Base-by-base conservation (phyloP, 1,139 yeast genomes). In the Petasospora rhodanensis region DNA sequence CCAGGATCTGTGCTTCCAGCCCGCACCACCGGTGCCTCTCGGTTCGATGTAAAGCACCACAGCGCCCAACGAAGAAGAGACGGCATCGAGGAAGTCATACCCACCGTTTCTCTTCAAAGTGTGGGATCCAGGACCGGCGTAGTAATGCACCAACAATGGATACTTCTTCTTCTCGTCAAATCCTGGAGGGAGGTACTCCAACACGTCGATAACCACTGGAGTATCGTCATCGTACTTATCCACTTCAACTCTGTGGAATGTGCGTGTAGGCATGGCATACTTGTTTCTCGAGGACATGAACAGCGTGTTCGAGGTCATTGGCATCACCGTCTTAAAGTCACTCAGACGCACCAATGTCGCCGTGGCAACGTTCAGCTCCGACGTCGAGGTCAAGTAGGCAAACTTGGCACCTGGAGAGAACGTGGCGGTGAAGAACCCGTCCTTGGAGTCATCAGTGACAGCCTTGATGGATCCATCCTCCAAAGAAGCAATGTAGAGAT, bases 41-140 rank as follows among this genome's bases (percentile, higher is more conserved):
- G 98, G 98, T 49, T 91, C 99, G 22, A 91, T 80, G 20, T 79
- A 73, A 24, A 91, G 70, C 0, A 89, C 86, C 21, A 91, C 71
- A 0, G 86, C 80, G 49, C 83, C 79, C 34, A 83, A 59, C 4
- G 73, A 64, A 1, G 95, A 76, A 11, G 85, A 73, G 1, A 80
- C 71, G 8, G 80, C 68, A 28, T 81, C 81, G 51, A 82, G 83
- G 55, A 85, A 85, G 23, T 75, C 82, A 26, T 79, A 59, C 2
- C 57, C 53, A 45, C 70, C 80, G 24, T 63, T 52, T 35, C 79
- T 71, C 28, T 63, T 69, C 5, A 81, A 81, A 20, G 74, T 70
- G 53, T 82, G 91, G 1, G 95, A 81, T 0, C 95, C 96, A 0
- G 99, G 99, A 0, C 97, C 98, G 4, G 95, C 97, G 55, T 91